These are phyloP conservation scores for Sicyos baderoa DNA, from an alignment of 306 rosid species.

Conservation along the genomic window DNA sequence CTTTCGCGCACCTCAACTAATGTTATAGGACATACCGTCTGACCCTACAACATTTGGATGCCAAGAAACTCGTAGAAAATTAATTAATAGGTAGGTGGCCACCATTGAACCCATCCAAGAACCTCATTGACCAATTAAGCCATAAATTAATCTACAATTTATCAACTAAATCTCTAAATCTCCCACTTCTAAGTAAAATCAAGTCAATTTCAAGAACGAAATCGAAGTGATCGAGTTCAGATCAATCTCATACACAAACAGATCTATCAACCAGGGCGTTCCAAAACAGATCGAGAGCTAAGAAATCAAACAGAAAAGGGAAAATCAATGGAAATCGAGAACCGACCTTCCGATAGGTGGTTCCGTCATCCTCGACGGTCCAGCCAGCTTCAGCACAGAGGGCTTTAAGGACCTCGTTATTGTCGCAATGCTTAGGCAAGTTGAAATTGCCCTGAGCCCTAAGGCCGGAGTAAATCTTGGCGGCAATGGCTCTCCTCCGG, in stretches of 20 bases:
- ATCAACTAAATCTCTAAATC: background rate
- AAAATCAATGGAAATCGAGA: background rate
- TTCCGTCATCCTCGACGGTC: slow-evolving; percentile 82
- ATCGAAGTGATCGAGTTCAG: background rate
- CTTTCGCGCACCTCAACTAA: too few relatives aligned
- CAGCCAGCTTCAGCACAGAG: slow-evolving; percentile 86
- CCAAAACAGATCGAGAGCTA: slow-evolving; percentile 3
- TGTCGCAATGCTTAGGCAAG: slow-evolving; percentile 30
- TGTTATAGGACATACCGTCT: too few relatives aligned
- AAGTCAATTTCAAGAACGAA: background rate
- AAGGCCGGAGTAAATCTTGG: slow-evolving; percentile 70
- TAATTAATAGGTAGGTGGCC: too few relatives aligned
- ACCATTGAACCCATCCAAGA: too few relatives aligned
- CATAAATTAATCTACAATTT: background rate
- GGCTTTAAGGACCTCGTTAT: slow-evolving; percentile 70
- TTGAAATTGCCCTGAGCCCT: slow-evolving; percentile 77
- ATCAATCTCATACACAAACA: background rate
- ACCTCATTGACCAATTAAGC: too few relatives aligned
- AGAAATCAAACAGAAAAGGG: too few relatives aligned
- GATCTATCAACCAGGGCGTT: background rate
- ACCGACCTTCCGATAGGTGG: slow-evolving; percentile 72
- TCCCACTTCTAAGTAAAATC: background rate
- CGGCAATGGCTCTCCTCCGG: slow-evolving; percentile 63
- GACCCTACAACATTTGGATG: too few relatives aligned
- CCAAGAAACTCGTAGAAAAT: too few relatives aligned